Evolutionary conservation across 2,329 filamentous ascomycete genomes (phyloP).

Genomic region (Colletotrichum theobromicola): DNA sequence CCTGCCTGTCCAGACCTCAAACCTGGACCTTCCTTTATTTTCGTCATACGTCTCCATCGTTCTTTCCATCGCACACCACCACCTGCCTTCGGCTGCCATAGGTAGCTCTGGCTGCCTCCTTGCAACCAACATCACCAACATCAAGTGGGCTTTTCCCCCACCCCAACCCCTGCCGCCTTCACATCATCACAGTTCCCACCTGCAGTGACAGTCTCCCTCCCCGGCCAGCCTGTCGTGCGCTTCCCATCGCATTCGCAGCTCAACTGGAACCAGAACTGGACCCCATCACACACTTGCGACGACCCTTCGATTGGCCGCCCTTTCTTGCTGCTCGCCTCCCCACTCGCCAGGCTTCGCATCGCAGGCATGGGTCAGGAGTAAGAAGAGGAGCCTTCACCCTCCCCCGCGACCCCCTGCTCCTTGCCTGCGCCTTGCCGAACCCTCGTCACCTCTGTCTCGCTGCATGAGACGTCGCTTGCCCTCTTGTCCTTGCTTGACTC

Average conservation of each 20-base stretch:
- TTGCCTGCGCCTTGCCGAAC: background rate
- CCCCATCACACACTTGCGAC: background rate
- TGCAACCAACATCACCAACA: background rate
- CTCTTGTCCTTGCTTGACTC: background rate
- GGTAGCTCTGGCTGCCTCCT: background rate
- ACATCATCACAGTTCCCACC: background rate
- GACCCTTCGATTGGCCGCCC: background rate
- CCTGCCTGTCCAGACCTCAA: background rate
- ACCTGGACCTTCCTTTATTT: background rate
- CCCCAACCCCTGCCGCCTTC: background rate
- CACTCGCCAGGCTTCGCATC: background rate
- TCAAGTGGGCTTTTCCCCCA: background rate
- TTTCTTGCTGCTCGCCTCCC: background rate
- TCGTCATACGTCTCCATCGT: background rate
- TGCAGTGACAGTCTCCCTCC: background rate
- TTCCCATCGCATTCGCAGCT: background rate
- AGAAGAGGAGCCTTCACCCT: background rate
- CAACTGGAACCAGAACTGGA: background rate
- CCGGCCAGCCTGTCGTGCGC: background rate
- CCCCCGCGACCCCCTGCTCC: background rate
- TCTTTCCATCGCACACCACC: background rate
- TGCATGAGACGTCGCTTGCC: conserved; percentile 5
- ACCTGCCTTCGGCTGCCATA: too few relatives aligned
- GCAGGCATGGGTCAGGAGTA: background rate
- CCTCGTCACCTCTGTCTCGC: conserved; percentile 12